Conservation (phyloP, 305 asterid genomes). For the Fraxinus velutina region DNA sequence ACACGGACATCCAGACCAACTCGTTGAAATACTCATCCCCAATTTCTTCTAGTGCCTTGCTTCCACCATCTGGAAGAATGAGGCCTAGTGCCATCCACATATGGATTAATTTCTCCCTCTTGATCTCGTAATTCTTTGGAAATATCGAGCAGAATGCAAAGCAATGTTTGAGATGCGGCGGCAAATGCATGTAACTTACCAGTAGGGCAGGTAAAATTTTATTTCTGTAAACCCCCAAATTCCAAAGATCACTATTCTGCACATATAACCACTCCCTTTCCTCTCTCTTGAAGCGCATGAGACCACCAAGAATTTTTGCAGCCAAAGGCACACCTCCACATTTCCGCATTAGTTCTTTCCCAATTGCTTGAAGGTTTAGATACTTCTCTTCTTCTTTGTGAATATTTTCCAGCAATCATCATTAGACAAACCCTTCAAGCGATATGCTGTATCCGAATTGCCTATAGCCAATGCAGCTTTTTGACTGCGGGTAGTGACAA, state of each 20-base stretch:
- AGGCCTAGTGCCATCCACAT: constrained; percentile 43
- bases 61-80: constrained; percentile 19
- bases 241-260: constrained; percentile 30
- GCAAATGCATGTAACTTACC: constrained; percentile 34
- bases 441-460: constrained; percentile 13
- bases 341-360: constrained; percentile 31
- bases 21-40: constrained; percentile 35
- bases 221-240: constrained; percentile 4
- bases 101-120: constrained; percentile 30
- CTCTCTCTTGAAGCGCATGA: constrained; percentile 25
- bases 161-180: constrained; percentile 31
- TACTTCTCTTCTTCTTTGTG: constrained; percentile 18
- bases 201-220: constrained; percentile 20
- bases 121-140: constrained; percentile 27
- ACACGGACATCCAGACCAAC: constrained; percentile 26
- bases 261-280: constrained; percentile 34
- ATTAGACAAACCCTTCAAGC: constrained; percentile 25
- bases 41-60: constrained; percentile 21
- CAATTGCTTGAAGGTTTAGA: constrained; percentile 22
- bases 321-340: constrained; percentile 45
- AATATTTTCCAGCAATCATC: constrained; percentile 34
- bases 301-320: constrained; percentile 32
- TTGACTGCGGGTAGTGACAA: constrained; percentile 31
- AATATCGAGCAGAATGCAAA: constrained; percentile 36
- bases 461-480: constrained; percentile 22